Evolutionary conservation across 2,329 filamentous ascomycete species (phyloP), one percentile per base, ranked within the genome.

Genomic region (Calonectria leucothoes): DNA sequence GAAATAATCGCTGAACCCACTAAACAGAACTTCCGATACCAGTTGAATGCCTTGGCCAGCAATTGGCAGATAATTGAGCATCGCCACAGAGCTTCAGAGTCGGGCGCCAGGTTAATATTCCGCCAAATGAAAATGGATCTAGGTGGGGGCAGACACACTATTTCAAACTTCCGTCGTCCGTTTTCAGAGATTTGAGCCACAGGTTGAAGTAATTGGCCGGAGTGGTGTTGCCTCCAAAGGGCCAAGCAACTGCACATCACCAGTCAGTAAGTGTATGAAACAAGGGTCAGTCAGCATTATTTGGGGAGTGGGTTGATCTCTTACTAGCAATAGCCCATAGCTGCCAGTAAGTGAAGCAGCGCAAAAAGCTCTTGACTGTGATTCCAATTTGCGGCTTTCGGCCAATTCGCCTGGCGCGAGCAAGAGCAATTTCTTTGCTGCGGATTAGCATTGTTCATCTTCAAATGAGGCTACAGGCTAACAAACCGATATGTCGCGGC

Each of bases 1-100:
- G 33, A 74, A 74, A 27, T 64, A 72, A 25, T 74, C 72, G 6
- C 72, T 71, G 17, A 39, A 33, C 14, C 72, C 51, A 25, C 72
- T 74, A 27, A 59, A 74, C 15, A 72, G 33, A 27, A 74, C 23
- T 7, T 69, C 72, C 14, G 64, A 59, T 25, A 66, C 64, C 2
- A 72, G n/a, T 11, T 74, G 72, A 14, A 63, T 45, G 8, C 57
- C 69, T 45, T 74, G 69, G 11, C 72, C 69, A 11, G 51, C 55
- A 14, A 74, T 74, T 0, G 72, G 72, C 2, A 71, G 49, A 12
- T 74, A 74, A 23, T 71, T 74, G 15, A 74, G 42, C 72, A 74
- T 74, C 10, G 64, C 72, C n/a, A 74, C 72, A 27, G 72, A 59
- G n/a, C 72, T 74, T 31, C 1, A 52, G 2, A 17, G 4, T 23